Evolutionary conservation across 2,329 filamentous ascomycete species (phyloP).

Genomic region (Penicillium sp.): DNA sequence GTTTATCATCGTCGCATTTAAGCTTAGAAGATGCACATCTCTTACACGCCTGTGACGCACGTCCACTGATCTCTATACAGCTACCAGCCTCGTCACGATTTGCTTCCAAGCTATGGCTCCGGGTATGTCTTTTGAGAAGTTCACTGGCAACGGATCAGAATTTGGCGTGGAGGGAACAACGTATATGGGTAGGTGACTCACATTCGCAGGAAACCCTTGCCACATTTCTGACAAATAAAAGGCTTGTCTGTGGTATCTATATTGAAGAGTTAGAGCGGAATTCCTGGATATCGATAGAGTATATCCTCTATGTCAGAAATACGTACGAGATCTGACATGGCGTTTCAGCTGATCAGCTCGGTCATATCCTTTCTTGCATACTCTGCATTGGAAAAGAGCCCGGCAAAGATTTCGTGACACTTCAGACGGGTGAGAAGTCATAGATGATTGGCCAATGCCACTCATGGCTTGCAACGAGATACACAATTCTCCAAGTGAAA

Average conservation of each 20-base stretch:
- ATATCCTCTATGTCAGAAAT: rapidly evolving
- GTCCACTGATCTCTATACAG: not conserved
- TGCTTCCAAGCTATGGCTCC: not conserved
- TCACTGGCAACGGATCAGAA: not conserved
- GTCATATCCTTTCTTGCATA: not conserved
- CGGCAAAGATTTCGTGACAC: not conserved
- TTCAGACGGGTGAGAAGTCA: not conserved
- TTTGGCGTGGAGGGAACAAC: not conserved
- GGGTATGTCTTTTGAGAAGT: not conserved
- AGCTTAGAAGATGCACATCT: not conserved
- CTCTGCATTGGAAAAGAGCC: not conserved
- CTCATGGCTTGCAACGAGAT: no score
- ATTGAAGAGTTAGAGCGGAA: not conserved
- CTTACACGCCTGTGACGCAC: not conserved
- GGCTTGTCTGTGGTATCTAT: not conserved
- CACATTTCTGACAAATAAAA: not conserved
- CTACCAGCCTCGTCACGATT: not conserved
- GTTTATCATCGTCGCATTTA: not conserved
- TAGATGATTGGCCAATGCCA: not conserved
- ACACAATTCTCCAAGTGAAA: no score
- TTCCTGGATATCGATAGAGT: not conserved
- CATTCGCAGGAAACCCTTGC: not conserved
- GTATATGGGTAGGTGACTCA: not conserved
- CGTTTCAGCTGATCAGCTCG: not conserved
- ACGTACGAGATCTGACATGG: not conserved